Base-by-base conservation (phyloP, 2,329 filamentous ascomycete genomes). In the Aspergillus carbonarius region DNA sequence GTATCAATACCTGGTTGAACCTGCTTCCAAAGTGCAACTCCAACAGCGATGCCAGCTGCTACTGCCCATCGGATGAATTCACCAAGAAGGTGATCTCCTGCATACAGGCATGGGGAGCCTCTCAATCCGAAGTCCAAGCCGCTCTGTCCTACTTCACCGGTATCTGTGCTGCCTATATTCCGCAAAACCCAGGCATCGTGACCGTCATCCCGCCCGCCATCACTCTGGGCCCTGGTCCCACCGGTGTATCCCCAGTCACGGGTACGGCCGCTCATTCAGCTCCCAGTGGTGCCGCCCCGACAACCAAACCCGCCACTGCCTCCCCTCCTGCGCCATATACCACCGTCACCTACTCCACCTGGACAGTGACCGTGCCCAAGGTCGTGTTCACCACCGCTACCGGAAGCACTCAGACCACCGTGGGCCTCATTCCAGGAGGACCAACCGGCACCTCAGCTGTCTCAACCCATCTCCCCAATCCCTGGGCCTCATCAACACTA, bases 1-100 rank as follows among this genome's bases (percentile, higher is more conserved):
- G 93, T 82, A 81, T 98, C 78, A 95, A 93, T 85, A 96, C 92
- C 70, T 97, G 92, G 91, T 78, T 96, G 70, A 84, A 85, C 73
- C 78, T 82, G 61, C 65, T 75, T 10, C 84, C 89, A 52, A 80
- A 84, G 72, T 98, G 93, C 85, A 83, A 83, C 68, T 87, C 91
- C 79, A 96, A 96, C 87, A 88, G 89, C 44, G 91, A 96, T 72
- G 78, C 83, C 60, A 77, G 79, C 65, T 98, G 93, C 86, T 96
- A 91, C 88, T 98, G 93, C 86, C 89, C 90, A 67, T 84, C 89
- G 72, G 75, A 83, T 60, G 79, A 85, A 56, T 93, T 95, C 78
- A 90, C 92, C 72, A 81, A 86, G 75, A 88, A 88, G 71, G 86
- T 97, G 74, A 93, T 90, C 75, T 79, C 84, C 62, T 98, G 93